Evolutionary conservation across 495 filamentous ascomycete species (phyloP).

Genomic region (Hypoxylon lenormandii): DNA sequence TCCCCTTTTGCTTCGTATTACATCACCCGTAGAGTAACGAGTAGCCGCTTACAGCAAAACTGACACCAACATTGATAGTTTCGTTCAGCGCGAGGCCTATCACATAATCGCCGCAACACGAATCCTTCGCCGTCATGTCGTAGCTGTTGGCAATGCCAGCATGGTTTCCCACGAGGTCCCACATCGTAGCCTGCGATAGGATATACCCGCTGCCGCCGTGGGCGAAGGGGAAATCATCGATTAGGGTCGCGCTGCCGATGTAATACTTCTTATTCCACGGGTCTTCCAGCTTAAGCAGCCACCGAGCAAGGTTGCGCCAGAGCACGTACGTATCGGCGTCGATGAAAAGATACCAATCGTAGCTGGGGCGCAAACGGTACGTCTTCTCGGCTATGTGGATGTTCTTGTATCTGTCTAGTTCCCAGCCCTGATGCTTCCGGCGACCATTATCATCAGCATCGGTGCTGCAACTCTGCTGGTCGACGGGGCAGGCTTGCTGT

Average conservation of each 20-base stretch:
- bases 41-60: conserved; percentile 52
- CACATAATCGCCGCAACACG: conserved; percentile 78
- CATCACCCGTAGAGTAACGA: background rate
- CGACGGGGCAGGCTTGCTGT: conserved; percentile 58
- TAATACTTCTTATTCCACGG: conserved; percentile 60
- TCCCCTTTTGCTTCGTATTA: background rate
- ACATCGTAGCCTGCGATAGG: conserved; percentile 68
- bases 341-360: conserved; percentile 76
- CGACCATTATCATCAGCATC: conserved; percentile 37
- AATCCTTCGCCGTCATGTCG: conserved; percentile 65
- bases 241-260: conserved; percentile 69
- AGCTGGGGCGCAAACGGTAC: conserved; percentile 59
- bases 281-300: conserved; percentile 66
- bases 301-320: conserved; percentile 70
- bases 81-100: conserved; percentile 70
- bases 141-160: conserved; percentile 60
- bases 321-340: conserved; percentile 76
- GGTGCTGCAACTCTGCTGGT: conserved; percentile 58
- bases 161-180: conserved; percentile 57
- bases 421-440: conserved; percentile 59
- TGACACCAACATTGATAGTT: conserved; percentile 49
- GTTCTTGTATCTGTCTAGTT: conserved; percentile 63
- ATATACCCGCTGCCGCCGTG: conserved; percentile 78
- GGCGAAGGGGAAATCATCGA: conserved; percentile 68
- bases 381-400: conserved; percentile 60